These are phyloP conservation scores for Xylariaceae sp. DNA, from an alignment of 2,329 filamentous ascomycete genomes.

Conservation along the genomic window DNA sequence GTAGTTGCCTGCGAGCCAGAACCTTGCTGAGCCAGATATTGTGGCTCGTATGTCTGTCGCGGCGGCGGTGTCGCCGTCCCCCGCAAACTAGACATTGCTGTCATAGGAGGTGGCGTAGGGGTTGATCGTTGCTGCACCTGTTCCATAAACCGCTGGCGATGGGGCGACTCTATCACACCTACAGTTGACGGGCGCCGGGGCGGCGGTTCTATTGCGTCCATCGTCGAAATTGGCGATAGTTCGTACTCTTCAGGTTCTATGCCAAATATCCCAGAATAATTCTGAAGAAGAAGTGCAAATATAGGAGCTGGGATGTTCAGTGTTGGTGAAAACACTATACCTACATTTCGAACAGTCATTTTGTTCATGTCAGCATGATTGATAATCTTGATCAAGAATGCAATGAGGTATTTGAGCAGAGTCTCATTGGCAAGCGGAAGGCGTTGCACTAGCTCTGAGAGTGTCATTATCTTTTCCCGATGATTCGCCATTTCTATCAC, in stretches of 20 bases:
- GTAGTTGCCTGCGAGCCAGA: conserved; percentile 27
- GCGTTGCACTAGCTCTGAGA: conserved; percentile 74
- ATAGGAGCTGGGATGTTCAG: conserved; percentile 94
- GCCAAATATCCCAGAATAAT: conserved; percentile 83
- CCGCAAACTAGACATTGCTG: conserved; percentile 28
- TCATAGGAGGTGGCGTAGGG: conserved; percentile 46
- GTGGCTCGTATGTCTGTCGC: conserved; percentile 41
- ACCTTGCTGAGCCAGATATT: conserved; percentile 37
- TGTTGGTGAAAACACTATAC: conserved; percentile 96
- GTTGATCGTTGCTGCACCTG: conserved; percentile 38
- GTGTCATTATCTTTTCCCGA: conserved; percentile 69
- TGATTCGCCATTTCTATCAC: conserved; percentile 76
- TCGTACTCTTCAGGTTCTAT: conserved; percentile 62
- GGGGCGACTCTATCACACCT: conserved; percentile 47
- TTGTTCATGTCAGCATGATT: conserved; percentile 89
- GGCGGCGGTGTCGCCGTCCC: conserved; percentile 42
- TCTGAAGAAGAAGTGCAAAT: conserved; percentile 88
- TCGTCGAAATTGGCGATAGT: conserved; percentile 41
- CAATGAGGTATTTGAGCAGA: conserved; percentile 77
- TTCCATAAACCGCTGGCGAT: conserved; percentile 47
- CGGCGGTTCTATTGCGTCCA: conserved; percentile 34
- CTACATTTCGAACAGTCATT: conserved; percentile 96
- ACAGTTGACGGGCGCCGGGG: conserved; percentile 48
- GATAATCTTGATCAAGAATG: conserved; percentile 87
- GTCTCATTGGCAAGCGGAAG: conserved; percentile 78